A percentile compares a stretch with the other conserved stretches of the same genome.
Evolutionary conservation across 345 rosid species (phyloP).

Genomic region (Eutrema yunnanense): DNA sequence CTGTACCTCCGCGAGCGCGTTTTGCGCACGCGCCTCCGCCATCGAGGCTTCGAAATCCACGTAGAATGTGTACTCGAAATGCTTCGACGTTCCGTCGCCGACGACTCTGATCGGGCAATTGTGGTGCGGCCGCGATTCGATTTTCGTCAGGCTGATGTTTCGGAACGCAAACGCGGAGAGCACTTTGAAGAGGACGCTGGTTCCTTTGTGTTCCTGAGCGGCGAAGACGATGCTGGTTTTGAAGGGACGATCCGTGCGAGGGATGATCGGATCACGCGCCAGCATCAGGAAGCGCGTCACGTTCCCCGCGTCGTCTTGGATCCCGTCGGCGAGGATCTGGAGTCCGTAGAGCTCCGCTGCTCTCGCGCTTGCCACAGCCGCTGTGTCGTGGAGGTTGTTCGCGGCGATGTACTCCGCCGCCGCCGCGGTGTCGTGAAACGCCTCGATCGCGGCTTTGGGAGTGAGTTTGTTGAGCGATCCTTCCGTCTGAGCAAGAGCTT

Average conservation of each 20-base stretch:
- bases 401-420: constrained; percentile 85
- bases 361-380: constrained; percentile 65
- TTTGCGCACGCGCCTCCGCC: constrained; percentile 92
- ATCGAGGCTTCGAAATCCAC: constrained; percentile 94
- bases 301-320: constrained; percentile 85
- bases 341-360: constrained; percentile 80
- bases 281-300: constrained; percentile 92
- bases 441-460: constrained; percentile 72
- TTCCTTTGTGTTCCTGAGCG: constrained; percentile 82
- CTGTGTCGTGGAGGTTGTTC: constrained; percentile 64
- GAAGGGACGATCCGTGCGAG: constrained; percentile 89
- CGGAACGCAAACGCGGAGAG: constrained; percentile 90
- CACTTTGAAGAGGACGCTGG: constrained; percentile 86
- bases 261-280: constrained; percentile 95
- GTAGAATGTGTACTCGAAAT: constrained; percentile 88
- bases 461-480: constrained; percentile 72
- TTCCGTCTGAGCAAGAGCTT: constrained; percentile 90
- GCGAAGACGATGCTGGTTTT: constrained; percentile 98
- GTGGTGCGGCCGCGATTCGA: constrained; percentile 92
- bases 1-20: constrained; percentile 97
- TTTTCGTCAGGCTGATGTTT: constrained; percentile 82
- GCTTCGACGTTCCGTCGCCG: constrained; percentile 84
- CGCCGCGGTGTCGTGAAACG: constrained; percentile 92
- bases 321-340: constrained; percentile 50
- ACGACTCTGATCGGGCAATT: constrained; percentile 69